phyloP scores from a whole-genome alignment of 2,329 filamentous ascomycete genomes.

The Cladosporium sp. region DNA sequence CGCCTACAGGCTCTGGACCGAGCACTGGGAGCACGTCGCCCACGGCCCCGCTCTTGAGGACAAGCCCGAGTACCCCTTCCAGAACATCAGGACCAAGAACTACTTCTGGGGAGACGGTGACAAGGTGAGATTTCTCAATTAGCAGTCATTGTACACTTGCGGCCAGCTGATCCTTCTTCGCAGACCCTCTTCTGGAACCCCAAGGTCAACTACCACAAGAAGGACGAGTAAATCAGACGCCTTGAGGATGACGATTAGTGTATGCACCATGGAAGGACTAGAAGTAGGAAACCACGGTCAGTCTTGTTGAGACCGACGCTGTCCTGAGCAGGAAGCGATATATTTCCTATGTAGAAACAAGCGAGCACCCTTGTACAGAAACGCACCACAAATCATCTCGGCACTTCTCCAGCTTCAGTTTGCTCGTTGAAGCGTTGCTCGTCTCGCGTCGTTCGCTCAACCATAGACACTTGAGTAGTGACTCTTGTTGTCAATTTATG shows the following conservation, averaged over 20 bases:
- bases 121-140: constrained; percentile 63
- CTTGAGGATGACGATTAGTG: neutral
- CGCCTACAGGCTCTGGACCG: constrained; percentile 86
- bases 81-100: constrained; percentile 97
- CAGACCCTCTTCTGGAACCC: constrained; percentile 77
- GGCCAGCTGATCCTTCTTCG: constrained; percentile 16
- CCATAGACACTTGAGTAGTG: neutral
- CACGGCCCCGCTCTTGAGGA: constrained; percentile 89
- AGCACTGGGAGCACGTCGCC: constrained; percentile 95
- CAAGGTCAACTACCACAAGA: constrained; percentile 95
- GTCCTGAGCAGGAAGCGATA: constrained; percentile 6
- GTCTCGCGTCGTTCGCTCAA: neutral
- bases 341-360: constrained; percentile 21
- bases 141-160: neutral
- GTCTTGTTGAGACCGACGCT: neutral
- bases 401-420: neutral
- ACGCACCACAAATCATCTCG: neutral
- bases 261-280: neutral
- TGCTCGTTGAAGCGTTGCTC: neutral
- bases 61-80: constrained; percentile 89
- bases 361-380: constrained; percentile 18
- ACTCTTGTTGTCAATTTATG: neutral
- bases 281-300: neutral
- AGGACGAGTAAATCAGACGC: constrained; percentile 53
- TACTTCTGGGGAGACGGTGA: constrained; percentile 94